phyloP scores from a whole-genome alignment of 2,329 filamentous ascomycete species.

The Diaporthe capsici region DNA sequence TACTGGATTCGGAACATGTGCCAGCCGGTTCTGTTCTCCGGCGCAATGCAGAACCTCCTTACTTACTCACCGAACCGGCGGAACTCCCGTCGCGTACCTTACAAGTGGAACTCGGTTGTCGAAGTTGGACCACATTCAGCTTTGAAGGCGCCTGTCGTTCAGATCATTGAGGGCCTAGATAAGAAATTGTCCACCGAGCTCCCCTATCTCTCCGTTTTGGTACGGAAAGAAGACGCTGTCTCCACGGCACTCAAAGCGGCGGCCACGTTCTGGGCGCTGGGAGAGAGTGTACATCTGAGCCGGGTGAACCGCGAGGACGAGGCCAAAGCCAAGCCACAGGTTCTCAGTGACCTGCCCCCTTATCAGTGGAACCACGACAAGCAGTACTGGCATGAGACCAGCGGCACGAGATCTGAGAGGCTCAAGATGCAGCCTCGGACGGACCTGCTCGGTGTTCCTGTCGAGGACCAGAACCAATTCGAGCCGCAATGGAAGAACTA shows the following conservation, averaged over 20 bases:
- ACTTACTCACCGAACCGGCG: neutral
- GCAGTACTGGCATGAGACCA: slow-evolving; percentile 47
- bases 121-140: slow-evolving; percentile 31
- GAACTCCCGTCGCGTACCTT: neutral
- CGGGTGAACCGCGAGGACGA: neutral
- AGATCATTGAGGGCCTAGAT: neutral
- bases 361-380: slow-evolving; percentile 47
- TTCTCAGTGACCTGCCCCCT: slow-evolving; percentile 43
- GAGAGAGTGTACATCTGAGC: neutral
- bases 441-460: slow-evolving; percentile 47
- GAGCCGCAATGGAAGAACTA: slow-evolving; percentile 48
- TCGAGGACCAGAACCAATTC: slow-evolving; percentile 43
- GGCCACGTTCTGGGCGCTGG: neutral
- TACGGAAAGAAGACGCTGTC: neutral
- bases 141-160: neutral
- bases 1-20: slow-evolving; percentile 29
- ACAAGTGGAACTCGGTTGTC: neutral
- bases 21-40: slow-evolving; percentile 25
- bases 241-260: neutral
- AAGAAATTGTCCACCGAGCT: neutral
- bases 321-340: slow-evolving; percentile 30
- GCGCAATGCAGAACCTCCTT: slow-evolving; percentile 20
- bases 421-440: neutral
- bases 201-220: neutral
- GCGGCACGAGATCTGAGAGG: slow-evolving; percentile 38